Conservation (phyloP, 1,139 yeast species). For the Protomyces macrosporus region DNA sequence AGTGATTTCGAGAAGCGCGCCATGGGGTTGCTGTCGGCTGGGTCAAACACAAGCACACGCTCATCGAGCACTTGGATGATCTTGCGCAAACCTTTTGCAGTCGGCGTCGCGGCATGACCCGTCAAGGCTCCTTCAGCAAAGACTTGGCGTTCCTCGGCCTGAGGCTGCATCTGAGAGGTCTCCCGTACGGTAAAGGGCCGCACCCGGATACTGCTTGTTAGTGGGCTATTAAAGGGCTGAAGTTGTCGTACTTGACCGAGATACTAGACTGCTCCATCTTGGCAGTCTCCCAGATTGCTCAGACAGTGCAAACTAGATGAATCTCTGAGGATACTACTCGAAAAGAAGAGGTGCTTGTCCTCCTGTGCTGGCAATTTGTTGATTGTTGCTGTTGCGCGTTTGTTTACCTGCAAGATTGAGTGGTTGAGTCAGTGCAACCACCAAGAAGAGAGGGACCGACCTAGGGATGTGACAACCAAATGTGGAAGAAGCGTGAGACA, state of each 20-base stretch:
- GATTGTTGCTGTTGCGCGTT: too few species aligned
- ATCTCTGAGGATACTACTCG: too few species aligned
- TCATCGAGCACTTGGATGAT: constrained; percentile 82
- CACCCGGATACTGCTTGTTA: constrained; percentile 45
- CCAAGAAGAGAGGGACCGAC: too few species aligned
- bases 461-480: too few species aligned
- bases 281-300: neutral
- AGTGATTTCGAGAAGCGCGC: constrained; percentile 56
- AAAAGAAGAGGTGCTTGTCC: too few species aligned
- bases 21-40: constrained; percentile 69
- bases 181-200: constrained; percentile 73
- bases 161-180: constrained; percentile 42
- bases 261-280: constrained; percentile 23
- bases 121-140: constrained; percentile 56
- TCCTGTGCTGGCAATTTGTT: too few species aligned
- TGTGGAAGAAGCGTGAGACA: too few species aligned
- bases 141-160: constrained; percentile 41
- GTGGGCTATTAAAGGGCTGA: neutral
- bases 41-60: constrained; percentile 83
- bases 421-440: too few species aligned
- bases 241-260: constrained; percentile 10
- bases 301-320: too few species aligned
- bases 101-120: constrained; percentile 33
- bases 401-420: too few species aligned
- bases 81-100: constrained; percentile 59